A percentile compares a stretch with the other conserved stretches of the same genome.
phyloP scores from a whole-genome alignment of 345 rosid species.

The Firmiana major region DNA sequence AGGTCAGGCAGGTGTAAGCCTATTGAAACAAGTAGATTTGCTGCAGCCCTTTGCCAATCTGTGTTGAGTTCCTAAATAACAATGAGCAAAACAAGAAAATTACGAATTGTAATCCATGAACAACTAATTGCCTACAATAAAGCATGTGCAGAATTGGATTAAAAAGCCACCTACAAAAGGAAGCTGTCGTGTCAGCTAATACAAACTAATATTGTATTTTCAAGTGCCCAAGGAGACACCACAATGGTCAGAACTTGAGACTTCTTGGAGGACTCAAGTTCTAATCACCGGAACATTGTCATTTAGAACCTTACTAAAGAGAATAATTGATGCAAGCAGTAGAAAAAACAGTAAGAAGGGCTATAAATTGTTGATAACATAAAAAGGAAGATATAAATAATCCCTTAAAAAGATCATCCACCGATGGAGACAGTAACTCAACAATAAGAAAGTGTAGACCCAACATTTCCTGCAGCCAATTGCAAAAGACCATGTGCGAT shows the following conservation, averaged over 20 bases:
- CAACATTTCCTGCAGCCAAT: not conserved
- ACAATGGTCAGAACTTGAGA: not conserved
- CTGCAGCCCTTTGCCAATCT: conserved; percentile 94
- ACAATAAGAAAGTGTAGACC: not conserved
- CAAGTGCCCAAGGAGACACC: not conserved
- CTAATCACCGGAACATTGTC: not conserved
- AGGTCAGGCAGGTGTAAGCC: conserved; percentile 93
- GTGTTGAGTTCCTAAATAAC: conserved; percentile 66
- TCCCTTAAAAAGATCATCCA: not conserved
- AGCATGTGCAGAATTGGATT: not conserved
- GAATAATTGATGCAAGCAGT: not conserved
- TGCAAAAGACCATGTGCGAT: not conserved
- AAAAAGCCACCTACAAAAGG: not conserved
- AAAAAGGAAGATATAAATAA: not conserved
- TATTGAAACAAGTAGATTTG: conserved; percentile 82
- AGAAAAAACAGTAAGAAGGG: not conserved
- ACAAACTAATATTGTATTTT: not conserved
- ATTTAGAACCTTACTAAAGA: not conserved
- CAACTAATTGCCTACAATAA: not conserved
- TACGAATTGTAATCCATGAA: not conserved
- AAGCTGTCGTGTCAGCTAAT: not conserved
- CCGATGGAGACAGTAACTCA: not conserved
- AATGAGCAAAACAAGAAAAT: conserved; percentile 14
- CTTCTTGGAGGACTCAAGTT: conserved; percentile 5
- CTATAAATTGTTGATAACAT: no score